Percentiles rank a stretch among this genome's conserved stretches.
phyloP scores from a whole-genome alignment of 495 filamentous ascomycete genomes.

The Podospora pseudocomata region DNA sequence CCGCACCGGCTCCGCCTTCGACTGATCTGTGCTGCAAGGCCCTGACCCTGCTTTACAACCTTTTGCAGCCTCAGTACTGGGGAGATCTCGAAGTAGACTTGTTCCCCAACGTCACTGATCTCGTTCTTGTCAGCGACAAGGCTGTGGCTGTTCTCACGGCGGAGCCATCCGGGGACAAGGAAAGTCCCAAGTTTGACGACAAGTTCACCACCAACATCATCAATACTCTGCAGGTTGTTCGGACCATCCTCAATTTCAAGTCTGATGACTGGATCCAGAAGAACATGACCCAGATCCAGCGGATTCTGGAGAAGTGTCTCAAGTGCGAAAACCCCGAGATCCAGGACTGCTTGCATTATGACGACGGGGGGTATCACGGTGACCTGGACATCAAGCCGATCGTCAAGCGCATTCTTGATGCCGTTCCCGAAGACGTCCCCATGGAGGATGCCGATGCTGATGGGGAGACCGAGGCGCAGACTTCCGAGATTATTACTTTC shows the following conservation, averaged over 20 bases:
- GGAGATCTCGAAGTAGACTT: constrained; percentile 86
- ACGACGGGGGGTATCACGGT: constrained; percentile 62
- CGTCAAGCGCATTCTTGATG: constrained; percentile 77
- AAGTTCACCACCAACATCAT: constrained; percentile 77
- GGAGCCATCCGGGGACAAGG: constrained; percentile 72
- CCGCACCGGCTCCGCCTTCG: constrained; percentile 47
- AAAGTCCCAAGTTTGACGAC: constrained; percentile 66
- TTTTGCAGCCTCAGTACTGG: constrained; percentile 88
- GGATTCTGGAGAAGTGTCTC: constrained; percentile 83
- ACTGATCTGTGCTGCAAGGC: constrained; percentile 84
- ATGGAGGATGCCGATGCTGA: constrained; percentile 91
- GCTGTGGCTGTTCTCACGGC: constrained; percentile 67
- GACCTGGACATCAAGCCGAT: constrained; percentile 61
- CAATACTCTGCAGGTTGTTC: constrained; percentile 86
- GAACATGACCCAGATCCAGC: constrained; percentile 73
- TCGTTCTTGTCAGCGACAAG: constrained; percentile 68
- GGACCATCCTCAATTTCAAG: constrained; percentile 81
- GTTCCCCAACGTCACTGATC: constrained; percentile 84
- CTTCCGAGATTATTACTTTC: constrained; percentile 75
- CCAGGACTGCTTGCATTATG: constrained; percentile 80
- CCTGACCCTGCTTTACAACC: constrained; percentile 73
- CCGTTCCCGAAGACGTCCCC: constrained; percentile 80
- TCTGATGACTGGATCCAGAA: constrained; percentile 83
- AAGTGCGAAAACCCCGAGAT: constrained; percentile 84
- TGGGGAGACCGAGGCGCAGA: constrained; percentile 64